Evolutionary conservation across 495 filamentous ascomycete genomes (phyloP).

Genomic region (Talaromyces stipitatus): DNA sequence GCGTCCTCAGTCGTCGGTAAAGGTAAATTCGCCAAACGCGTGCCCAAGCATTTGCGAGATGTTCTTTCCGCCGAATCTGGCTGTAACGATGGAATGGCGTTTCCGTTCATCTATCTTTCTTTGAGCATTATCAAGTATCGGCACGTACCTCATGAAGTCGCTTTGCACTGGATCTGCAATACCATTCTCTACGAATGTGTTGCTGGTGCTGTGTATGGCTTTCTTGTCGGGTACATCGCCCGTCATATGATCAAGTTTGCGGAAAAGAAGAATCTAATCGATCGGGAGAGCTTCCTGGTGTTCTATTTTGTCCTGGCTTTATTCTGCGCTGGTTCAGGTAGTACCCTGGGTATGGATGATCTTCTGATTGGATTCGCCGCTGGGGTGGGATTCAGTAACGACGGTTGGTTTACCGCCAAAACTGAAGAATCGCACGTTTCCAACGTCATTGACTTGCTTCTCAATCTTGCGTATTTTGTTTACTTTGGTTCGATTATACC

Average conservation of each 20-base stretch:
- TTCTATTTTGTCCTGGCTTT: constrained; percentile 98
- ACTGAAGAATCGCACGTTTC: constrained; percentile 98
- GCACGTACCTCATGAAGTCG: constrained; percentile 56
- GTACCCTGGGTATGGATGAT: constrained; percentile 88
- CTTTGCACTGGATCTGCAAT: constrained; percentile 81
- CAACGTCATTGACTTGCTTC: constrained; percentile 95
- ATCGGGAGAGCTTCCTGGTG: constrained; percentile 93
- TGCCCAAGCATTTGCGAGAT: constrained; percentile 95
- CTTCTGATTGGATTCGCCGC: constrained; percentile 93
- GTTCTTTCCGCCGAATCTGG: constrained; percentile 94
- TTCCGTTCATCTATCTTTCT: constrained; percentile 93
- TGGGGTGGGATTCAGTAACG: constrained; percentile 96
- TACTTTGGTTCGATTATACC: constrained; percentile 97
- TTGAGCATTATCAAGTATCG: constrained; percentile 81
- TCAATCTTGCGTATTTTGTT: constrained; percentile 98
- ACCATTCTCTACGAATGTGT: constrained; percentile 96
- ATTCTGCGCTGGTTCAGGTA: constrained; percentile 92
- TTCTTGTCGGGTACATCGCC: constrained; percentile 78
- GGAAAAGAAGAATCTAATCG: constrained; percentile 78
- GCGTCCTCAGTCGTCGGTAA: constrained; percentile 98
- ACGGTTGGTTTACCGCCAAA: constrained; percentile 98
- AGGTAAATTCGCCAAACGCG: constrained; percentile 95
- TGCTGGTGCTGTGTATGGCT: constrained; percentile 84
- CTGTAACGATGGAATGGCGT: constrained; percentile 99
- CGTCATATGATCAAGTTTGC: constrained; percentile 87